Evolutionary conservation across 1,284 basidiomycete genomes (phyloP), one percentile per base, ranked within the genome.

Genomic region (Pseudozyma hubeiensis): DNA sequence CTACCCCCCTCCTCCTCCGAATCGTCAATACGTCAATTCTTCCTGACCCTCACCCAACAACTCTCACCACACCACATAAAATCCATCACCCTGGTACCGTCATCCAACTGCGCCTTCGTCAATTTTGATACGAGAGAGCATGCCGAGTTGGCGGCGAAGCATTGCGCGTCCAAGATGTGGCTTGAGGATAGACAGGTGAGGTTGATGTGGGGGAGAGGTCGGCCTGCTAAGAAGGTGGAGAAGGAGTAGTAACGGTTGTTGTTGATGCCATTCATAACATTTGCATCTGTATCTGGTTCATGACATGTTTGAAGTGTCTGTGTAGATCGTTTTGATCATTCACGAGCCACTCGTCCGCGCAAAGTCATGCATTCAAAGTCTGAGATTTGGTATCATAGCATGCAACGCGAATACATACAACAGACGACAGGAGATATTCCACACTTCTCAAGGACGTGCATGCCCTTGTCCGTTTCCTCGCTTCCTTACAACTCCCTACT

Each of bases 101-200:
- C 48, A 43, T 64, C 71, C 41, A 75, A 93, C 85, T 97, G 94
- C 85, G 96, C 96, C 0, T 99, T 99, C 85, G 88, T 98, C 63
- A 97, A 97, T 85, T 99, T 99, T 86, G 90, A 88, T 64, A 90
- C 91, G 59, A 88, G 97, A 31, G 82, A 87, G 2, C 87, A 89
- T 16, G 95, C 97, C 13, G 97, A 99, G 84, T 86, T 87, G 8
- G 94, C 93, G 0, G 95, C 95, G 0, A 89, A 91, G 73, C 90
- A 91, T 9, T 93, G 95, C 89, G 89, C 92, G 14, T 90, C 91
- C 66, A 95, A 94, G 4, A 87, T 99, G 24, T 92, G 94, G 77
- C 87, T 97, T 41, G 90, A 92, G 33, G 92, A 90, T 1, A 90
- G 91, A 79, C 88, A 88, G 55, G 89, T 92, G 9, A 87, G 89